A percentile compares a stretch with the other conserved stretches of the same genome.
These are phyloP conservation scores for Podila minutissima DNA, from an alignment of 192 early-diverging fungal genomes.

Conservation along the genomic window DNA sequence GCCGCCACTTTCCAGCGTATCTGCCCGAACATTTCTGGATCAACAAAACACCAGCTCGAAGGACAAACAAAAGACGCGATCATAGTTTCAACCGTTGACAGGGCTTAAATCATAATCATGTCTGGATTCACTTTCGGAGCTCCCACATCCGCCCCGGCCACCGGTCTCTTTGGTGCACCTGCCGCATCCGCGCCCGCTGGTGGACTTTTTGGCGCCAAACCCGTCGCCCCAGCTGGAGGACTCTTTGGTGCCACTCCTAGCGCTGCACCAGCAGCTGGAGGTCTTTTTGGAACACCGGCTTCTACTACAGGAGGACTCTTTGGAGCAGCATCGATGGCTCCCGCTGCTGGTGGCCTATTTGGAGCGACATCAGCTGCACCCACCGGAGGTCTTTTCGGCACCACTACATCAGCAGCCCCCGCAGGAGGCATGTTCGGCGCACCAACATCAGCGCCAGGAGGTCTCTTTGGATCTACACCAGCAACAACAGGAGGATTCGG, in stretches of 20 bases:
- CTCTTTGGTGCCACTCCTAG: conserved; percentile 45
- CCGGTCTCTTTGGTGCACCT: conserved; percentile 11
- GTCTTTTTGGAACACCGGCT: conserved; percentile 17
- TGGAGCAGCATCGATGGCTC: conserved; percentile 4
- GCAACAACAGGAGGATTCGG: conserved; percentile 20
- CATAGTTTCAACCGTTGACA: neutral
- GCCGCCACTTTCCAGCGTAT: no score
- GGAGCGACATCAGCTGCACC: conserved; percentile 28
- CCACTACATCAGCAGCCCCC: conserved; percentile 14
- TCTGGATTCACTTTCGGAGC: conserved; percentile 49
- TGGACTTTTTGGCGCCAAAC: conserved; percentile 28
- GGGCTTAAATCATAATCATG: conserved; percentile 7
- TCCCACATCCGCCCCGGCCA: conserved; percentile 26
- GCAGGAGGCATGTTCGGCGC: conserved; percentile 18
- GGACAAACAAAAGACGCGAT: neutral
- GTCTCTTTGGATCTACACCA: conserved; percentile 16
- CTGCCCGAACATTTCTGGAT: neutral
- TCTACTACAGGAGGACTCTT: conserved; percentile 37
- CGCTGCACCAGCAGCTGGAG: conserved; percentile 19
- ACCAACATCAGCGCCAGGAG: conserved; percentile 48
- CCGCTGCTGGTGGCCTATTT: conserved; percentile 21
- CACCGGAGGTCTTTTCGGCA: conserved; percentile 45
- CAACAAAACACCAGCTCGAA: neutral
- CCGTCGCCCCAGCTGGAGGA: conserved; percentile 27
- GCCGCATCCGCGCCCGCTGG: neutral